Percentiles rank a stretch among this genome's conserved stretches.
Conservation (phyloP, 2,329 filamentous ascomycete species). For the Trichoderma sp. region DNA sequence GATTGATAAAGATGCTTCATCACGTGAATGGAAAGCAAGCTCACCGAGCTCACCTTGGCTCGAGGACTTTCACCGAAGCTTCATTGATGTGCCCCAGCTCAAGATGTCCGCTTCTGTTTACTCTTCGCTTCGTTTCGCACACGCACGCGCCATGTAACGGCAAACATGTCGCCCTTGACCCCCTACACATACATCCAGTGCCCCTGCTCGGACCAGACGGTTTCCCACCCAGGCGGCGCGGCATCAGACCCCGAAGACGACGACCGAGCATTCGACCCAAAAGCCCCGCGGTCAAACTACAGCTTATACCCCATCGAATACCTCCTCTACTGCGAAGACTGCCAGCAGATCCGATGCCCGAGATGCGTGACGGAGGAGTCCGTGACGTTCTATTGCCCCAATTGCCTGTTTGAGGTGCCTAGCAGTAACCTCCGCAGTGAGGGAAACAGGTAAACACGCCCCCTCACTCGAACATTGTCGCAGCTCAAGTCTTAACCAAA, state of each 20-base stretch:
- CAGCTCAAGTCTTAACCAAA: constrained; percentile 1
- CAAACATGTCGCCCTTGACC: constrained; percentile 53
- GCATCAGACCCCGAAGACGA: constrained; percentile 57
- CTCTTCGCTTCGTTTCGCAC: neutral
- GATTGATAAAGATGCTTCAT: neutral
- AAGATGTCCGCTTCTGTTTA: neutral
- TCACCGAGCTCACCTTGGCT: constrained; percentile 23
- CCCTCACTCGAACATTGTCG: neutral
- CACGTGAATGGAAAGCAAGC: constrained; percentile 12
- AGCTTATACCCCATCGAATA: constrained; percentile 92
- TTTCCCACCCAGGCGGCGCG: constrained; percentile 39
- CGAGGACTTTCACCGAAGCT: constrained; percentile 15
- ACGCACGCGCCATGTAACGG: constrained; percentile 22
- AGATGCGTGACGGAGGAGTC: constrained; percentile 92
- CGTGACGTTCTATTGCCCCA: constrained; percentile 92
- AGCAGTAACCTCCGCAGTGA: constrained; percentile 91
- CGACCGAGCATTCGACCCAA: constrained; percentile 82
- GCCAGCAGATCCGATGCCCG: constrained; percentile 91
- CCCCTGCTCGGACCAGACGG: constrained; percentile 59
- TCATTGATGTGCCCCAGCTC: neutral
- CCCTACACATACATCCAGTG: constrained; percentile 70
- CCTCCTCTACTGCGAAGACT: constrained; percentile 95
- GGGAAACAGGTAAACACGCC: constrained; percentile 74
- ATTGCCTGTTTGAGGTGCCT: constrained; percentile 92
- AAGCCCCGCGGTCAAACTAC: constrained; percentile 82